A percentile compares a stretch with the other conserved stretches of the same genome.
phyloP scores from a whole-genome alignment of 257 asterid species.

The Nicotiana attenuata region DNA sequence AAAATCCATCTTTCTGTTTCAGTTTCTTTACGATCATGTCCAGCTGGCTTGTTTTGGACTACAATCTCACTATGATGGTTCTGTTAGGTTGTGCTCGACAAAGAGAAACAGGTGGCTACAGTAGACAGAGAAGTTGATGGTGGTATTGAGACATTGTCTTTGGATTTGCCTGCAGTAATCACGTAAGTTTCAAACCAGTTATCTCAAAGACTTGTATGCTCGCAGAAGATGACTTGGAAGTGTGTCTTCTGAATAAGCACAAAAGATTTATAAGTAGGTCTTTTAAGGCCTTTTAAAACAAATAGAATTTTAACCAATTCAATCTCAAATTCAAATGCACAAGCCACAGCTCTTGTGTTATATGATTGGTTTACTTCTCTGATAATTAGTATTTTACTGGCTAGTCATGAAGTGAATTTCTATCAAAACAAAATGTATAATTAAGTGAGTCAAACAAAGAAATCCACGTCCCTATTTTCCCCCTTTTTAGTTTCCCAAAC shows the following conservation, averaged over 20 bases:
- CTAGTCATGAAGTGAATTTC: not conserved
- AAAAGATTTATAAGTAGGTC: not conserved
- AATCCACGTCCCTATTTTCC: not conserved
- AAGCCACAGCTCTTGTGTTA: not conserved
- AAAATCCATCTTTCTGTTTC: not conserved
- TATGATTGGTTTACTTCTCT: not conserved
- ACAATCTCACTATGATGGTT: slow-evolving; percentile 4
- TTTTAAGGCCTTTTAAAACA: not conserved
- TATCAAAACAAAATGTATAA: not conserved
- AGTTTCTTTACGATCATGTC: not conserved
- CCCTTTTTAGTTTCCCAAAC: not conserved
- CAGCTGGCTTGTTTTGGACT: not conserved
- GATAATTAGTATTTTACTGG: not conserved
- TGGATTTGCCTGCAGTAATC: slow-evolving; percentile 93
- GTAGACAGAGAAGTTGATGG: slow-evolving; percentile 99
- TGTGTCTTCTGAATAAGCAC: not conserved
- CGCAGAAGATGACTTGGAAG: not conserved
- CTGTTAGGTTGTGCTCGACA: slow-evolving; percentile 68
- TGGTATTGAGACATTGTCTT: slow-evolving; percentile 79
- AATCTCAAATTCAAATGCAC: not conserved
- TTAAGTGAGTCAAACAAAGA: not conserved
- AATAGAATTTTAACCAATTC: not conserved
- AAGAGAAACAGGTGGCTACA: slow-evolving; percentile 56
- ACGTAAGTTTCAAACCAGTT: slow-evolving; percentile 44
- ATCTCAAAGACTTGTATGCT: not conserved